Evolutionary conservation across 331 rosid genomes (phyloP).

Genomic region (Telfairia occidentalis): DNA sequence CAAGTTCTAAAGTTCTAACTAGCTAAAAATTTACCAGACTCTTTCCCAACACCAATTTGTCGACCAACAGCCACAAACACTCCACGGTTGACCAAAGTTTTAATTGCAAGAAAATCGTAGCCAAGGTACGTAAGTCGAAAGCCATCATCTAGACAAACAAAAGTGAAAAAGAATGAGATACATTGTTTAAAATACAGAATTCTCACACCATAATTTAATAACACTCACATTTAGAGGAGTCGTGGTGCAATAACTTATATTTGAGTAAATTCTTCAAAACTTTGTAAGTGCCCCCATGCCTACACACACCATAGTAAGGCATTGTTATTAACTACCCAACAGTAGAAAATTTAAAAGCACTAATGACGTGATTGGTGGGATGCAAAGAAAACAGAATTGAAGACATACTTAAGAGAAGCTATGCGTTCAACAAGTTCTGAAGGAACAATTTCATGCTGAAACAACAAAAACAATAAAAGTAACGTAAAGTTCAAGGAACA

Average conservation of each 20-base stretch:
- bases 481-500: not conserved
- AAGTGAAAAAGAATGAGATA: not conserved
- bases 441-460: slow-evolving; percentile 9
- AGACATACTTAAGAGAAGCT: slow-evolving; percentile 4
- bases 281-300: slow-evolving; percentile 10
- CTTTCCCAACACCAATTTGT: slow-evolving; percentile 7
- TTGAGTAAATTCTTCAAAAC: slow-evolving; percentile 6
- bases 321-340: not conserved
- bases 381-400: not conserved
- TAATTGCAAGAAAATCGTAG: slow-evolving; percentile 7
- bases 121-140: slow-evolving; percentile 10
- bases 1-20: not conserved
- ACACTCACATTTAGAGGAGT: slow-evolving; percentile 7
- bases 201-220: not conserved
- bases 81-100: slow-evolving; percentile 10
- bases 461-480: not conserved
- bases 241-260: slow-evolving; percentile 8
- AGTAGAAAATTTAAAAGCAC: not conserved
- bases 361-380: not conserved
- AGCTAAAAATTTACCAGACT: slow-evolving; percentile 5
- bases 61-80: slow-evolving; percentile 9
- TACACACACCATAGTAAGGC: not conserved
- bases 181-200: not conserved
- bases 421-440: slow-evolving; percentile 9
- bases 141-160: not conserved